Base-by-base conservation (phyloP, 306 rosid genomes). In the Albizia julibrissin region DNA sequence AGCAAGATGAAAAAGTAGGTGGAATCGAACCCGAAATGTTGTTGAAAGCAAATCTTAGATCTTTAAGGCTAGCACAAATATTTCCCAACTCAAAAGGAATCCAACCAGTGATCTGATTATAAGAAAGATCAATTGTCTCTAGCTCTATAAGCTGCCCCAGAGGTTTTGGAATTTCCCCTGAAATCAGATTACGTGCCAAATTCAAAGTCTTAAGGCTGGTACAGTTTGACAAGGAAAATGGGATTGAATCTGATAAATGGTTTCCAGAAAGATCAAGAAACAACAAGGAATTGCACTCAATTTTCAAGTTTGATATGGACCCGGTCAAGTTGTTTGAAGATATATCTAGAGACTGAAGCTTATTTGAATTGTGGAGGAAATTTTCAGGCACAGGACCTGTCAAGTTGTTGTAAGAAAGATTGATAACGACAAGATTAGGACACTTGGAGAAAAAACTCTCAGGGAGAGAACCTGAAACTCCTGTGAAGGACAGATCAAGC, bases 271-370 rank as follows among this genome's bases (percentile, higher is more conserved):
- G 84, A 81, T 89, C 94, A 82, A 95, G 85, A 14, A 76, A 86
- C 87, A 85, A 56, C 91, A 95, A 78, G 72, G 98, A 90, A 42
- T 68, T 84, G 81, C 99, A 89, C 64, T 87, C 84, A 58, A 90
- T 87, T 80, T 73, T 87, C 77, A 93, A 74, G 54, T 89, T 87
- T 33, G 97, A 89, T 61, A 93, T 89, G 2, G 95, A 79, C 11
- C 99, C 99, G 7, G 95, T 82, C n/a, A 95, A 80, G 43, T 95
- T 95, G 88, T 95, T 95, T 19, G 79, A 90, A 64, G 99, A 93
- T 31, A 95, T 80, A 85, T 95, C 99, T 39, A 95, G 93, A 56
- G 59, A 19, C 86, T 89, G 94, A 37, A 95, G 87, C 64, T 91
- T 93, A 73, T 88, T 85, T 69, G 89, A 85, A 73, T 79, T 86